phyloP scores from a whole-genome alignment of 75 land plant genomes.

The Pseudotsuga menziesii region DNA sequence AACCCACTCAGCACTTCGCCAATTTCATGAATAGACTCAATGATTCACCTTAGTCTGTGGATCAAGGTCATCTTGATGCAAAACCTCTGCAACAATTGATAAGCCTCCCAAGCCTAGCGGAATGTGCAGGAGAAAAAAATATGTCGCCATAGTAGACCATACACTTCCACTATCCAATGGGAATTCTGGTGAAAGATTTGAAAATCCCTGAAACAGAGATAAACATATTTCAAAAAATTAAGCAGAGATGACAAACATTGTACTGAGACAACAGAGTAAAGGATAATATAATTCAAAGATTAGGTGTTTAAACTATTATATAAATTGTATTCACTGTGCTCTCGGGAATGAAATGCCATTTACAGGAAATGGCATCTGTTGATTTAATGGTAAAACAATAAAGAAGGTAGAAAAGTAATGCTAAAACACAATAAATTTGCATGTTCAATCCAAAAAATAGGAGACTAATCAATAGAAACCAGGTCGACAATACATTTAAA shows the following conservation, averaged over 20 bases:
- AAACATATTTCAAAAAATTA: background rate
- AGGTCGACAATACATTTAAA: too few species aligned
- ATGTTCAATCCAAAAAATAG: too few species aligned
- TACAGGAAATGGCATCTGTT: too few species aligned
- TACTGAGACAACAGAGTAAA: background rate
- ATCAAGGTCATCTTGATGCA: slow-evolving; percentile 48
- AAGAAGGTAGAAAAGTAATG: too few species aligned
- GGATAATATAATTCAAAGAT: too few species aligned
- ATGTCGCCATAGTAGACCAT: slow-evolving; percentile 50
- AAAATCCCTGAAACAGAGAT: slow-evolving; percentile 29
- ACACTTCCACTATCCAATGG: slow-evolving; percentile 47
- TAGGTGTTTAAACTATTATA: too few species aligned
- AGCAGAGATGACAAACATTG: background rate
- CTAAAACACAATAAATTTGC: too few species aligned
- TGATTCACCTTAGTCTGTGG: slow-evolving; percentile 46
- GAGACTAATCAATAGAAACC: too few species aligned
- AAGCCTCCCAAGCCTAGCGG: slow-evolving; percentile 74
- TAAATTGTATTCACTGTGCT: too few species aligned
- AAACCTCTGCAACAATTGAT: slow-evolving; percentile 34
- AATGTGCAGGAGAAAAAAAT: slow-evolving; percentile 53
- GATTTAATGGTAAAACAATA: too few species aligned
- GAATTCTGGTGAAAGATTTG: slow-evolving; percentile 30
- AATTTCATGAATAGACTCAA: background rate
- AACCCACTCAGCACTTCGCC: background rate
- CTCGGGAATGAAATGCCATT: too few species aligned